These are phyloP conservation scores for Yarrowia galli DNA, from an alignment of 1,139 yeast species.

Conservation along the genomic window DNA sequence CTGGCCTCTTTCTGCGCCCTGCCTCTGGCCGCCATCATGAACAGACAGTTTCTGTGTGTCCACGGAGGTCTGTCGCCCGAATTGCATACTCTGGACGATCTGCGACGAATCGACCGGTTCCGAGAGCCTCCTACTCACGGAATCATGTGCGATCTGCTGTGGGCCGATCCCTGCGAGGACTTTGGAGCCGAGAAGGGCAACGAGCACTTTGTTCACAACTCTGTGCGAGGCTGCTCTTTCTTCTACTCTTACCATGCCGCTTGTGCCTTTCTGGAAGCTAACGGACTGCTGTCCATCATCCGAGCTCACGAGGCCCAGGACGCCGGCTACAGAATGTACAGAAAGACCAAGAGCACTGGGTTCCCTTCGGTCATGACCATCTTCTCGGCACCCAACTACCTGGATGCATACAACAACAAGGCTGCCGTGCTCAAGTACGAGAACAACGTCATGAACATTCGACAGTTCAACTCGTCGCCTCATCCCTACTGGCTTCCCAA, in stretches of 20 bases:
- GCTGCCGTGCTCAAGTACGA: conserved; percentile 94
- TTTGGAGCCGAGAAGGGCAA: conserved; percentile 75
- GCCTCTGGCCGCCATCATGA: conserved; percentile 94
- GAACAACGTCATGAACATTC: conserved; percentile 89
- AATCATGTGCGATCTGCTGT: conserved; percentile 89
- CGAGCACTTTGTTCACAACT: conserved; percentile 67
- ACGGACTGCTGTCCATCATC: conserved; percentile 80
- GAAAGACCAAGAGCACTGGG: conserved; percentile 83
- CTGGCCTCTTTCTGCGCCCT: conserved; percentile 83
- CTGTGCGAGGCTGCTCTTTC: conserved; percentile 91
- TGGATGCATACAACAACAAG: conserved; percentile 91
- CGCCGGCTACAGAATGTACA: conserved; percentile 95
- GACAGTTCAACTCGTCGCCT: conserved; percentile 91
- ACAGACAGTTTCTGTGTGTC: conserved; percentile 92
- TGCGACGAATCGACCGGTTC: conserved; percentile 76
- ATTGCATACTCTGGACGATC: conserved; percentile 71
- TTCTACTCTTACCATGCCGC: conserved; percentile 88
- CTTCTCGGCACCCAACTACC: conserved; percentile 95
- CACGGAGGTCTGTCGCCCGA: conserved; percentile 98
- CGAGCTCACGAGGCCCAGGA: conserved; percentile 99
- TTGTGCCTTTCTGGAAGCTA: conserved; percentile 79
- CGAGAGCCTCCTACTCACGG: conserved; percentile 95
- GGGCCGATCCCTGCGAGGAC: conserved; percentile 95
- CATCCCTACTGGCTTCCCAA: conserved; percentile 98
- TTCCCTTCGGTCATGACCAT: conserved; percentile 91